phyloP scores from a whole-genome alignment of 257 asterid species.

The Solanum bulbocastanum region DNA sequence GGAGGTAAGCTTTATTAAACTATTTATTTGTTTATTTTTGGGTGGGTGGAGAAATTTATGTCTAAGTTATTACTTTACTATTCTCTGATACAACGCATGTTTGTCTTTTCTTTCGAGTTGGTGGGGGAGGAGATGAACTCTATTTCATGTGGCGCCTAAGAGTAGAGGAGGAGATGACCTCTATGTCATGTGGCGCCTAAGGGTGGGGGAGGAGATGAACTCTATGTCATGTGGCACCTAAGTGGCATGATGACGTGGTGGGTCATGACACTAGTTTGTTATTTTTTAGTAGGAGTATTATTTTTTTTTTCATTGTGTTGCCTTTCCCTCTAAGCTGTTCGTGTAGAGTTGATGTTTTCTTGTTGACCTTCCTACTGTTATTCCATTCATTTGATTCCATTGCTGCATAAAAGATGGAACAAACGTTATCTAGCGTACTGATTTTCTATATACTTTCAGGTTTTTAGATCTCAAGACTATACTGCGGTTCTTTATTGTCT shows the following conservation, averaged over 20 bases:
- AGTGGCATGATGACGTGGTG: no score
- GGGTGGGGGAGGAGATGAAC: no score
- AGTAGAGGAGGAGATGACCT: no score
- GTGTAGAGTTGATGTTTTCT: not conserved
- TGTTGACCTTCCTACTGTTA: not conserved
- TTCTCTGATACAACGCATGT: no score
- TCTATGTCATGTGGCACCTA: not conserved
- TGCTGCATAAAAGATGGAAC: no score
- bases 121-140: no score
- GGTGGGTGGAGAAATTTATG: no score
- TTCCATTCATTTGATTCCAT: not conserved
- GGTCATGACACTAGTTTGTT: not conserved
- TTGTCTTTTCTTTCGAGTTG: no score
- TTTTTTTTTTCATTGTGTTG: not conserved
- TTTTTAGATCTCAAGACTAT: constrained; percentile 96
- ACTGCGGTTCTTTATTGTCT: constrained; percentile 80
- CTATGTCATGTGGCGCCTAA: no score
- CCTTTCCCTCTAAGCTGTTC: not conserved
- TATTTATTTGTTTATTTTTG: not conserved
- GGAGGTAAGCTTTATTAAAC: not conserved
- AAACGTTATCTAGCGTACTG: not conserved
- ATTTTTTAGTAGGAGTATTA: not conserved
- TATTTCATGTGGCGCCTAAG: no score
- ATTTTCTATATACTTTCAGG: constrained; percentile 14
- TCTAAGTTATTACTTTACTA: no score